phyloP scores from a whole-genome alignment of 169 alveolate genomes.

The Cytauxzoon felis region DNA sequence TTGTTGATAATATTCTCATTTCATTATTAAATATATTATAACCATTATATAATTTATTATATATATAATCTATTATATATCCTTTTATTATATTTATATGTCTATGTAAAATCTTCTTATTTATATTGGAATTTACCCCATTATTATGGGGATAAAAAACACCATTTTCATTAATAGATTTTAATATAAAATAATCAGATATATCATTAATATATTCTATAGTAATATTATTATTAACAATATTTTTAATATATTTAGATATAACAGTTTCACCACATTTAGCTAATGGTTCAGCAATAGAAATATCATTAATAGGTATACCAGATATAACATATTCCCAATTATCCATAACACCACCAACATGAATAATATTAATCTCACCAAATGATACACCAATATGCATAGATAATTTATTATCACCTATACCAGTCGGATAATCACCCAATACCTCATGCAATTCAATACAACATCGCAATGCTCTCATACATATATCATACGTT shows the following conservation, averaged over 20 bases:
- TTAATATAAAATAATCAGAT: constrained; percentile 10
- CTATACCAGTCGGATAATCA: constrained; percentile 76
- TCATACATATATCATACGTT: constrained; percentile 37
- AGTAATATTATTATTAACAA: constrained; percentile 1
- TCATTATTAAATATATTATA: constrained; percentile 75
- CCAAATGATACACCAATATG: constrained; percentile 80
- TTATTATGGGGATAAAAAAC: constrained; percentile 34
- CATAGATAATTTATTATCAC: constrained; percentile 63
- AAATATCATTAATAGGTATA: constrained; percentile 74
- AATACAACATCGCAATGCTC: constrained; percentile 73
- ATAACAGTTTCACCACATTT: constrained; percentile 76
- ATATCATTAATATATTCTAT: constrained; percentile 7
- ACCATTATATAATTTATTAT: constrained; percentile 64
- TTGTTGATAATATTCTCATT: constrained; percentile 71
- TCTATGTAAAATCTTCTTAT: constrained; percentile 22
- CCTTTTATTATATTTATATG: constrained; percentile 55
- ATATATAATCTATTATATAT: constrained; percentile 75
- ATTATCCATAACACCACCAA: constrained; percentile 76
- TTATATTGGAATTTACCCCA: not conserved
- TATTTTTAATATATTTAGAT: constrained; percentile 58
- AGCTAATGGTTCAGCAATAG: constrained; percentile 74
- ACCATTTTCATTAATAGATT: constrained; percentile 8
- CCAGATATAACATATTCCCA: constrained; percentile 76
- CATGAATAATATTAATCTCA: constrained; percentile 66
- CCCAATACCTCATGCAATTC: constrained; percentile 76